Conservation (phyloP, 176 grass and related monocot species). For the Oryza meridionalis region DNA sequence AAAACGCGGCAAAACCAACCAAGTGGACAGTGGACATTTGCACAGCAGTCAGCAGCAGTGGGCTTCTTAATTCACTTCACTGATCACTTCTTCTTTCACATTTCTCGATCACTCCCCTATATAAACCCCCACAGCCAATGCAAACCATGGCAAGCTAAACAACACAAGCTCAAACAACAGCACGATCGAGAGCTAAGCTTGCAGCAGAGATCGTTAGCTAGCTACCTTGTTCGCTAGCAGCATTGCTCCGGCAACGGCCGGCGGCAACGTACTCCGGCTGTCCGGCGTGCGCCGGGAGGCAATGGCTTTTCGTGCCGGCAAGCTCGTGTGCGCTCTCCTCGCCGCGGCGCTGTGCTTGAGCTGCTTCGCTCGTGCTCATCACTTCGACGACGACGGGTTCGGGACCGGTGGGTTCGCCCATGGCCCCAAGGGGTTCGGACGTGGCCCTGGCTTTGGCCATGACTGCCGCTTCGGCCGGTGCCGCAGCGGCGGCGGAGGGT, state of each 20-base stretch:
- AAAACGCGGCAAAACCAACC: constrained; percentile 29
- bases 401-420: background rate
- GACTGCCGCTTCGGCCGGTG: constrained; percentile 48
- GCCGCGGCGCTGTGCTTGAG: constrained; percentile 18
- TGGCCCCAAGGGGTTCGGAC: background rate
- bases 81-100: background rate
- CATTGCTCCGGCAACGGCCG: background rate
- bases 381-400: constrained; percentile 36
- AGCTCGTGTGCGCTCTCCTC: constrained; percentile 1
- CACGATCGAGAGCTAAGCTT: background rate
- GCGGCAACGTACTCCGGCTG: background rate
- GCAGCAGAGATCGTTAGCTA: too few relatives aligned
- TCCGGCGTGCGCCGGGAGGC: background rate
- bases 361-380: constrained; percentile 13
- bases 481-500: background rate
- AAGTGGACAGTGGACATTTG: constrained; percentile 14
- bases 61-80: background rate
- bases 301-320: constrained; percentile 16
- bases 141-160: constrained; percentile 22
- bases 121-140: constrained; percentile 28
- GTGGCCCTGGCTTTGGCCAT: constrained; percentile 30
- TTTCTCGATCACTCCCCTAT: background rate
- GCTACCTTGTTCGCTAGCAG: too few relatives aligned
- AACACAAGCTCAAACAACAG: background rate
- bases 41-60: background rate